Evolutionary conservation across 2,329 filamentous ascomycete genomes (phyloP).

Genomic region (Trichoderma aggressivum): DNA sequence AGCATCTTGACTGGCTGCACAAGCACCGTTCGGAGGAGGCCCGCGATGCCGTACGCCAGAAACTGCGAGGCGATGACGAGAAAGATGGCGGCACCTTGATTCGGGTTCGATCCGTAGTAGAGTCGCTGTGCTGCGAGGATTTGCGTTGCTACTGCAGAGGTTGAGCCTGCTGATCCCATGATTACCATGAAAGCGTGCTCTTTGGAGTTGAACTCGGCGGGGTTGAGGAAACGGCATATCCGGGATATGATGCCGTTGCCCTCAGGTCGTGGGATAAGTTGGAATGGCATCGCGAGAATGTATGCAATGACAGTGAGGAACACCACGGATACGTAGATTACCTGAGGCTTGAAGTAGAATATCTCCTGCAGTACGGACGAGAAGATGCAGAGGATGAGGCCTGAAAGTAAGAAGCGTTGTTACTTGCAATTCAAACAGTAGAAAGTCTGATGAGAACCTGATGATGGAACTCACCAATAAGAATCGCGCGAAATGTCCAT

Average conservation of each 20-base stretch:
- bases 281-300: neutral
- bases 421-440: neutral
- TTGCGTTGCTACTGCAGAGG: neutral
- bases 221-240: neutral
- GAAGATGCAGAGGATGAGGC: neutral
- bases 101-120: neutral
- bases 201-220: neutral
- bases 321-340: neutral
- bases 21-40: neutral
- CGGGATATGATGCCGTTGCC: neutral
- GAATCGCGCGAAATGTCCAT: neutral
- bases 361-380: neutral
- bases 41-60: neutral
- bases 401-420: rapidly evolving
- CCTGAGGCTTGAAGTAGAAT: neutral
- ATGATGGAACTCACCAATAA: neutral
- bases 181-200: neutral
- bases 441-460: neutral
- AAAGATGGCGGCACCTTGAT: neutral
- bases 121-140: neutral
- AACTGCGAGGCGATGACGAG: neutral
- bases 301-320: neutral
- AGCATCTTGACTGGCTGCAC: neutral
- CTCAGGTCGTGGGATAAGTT: neutral
- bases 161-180: neutral